These are phyloP conservation scores for Daldinia eschscholtzii DNA, from an alignment of 2,329 filamentous ascomycete genomes.

Conservation along the genomic window DNA sequence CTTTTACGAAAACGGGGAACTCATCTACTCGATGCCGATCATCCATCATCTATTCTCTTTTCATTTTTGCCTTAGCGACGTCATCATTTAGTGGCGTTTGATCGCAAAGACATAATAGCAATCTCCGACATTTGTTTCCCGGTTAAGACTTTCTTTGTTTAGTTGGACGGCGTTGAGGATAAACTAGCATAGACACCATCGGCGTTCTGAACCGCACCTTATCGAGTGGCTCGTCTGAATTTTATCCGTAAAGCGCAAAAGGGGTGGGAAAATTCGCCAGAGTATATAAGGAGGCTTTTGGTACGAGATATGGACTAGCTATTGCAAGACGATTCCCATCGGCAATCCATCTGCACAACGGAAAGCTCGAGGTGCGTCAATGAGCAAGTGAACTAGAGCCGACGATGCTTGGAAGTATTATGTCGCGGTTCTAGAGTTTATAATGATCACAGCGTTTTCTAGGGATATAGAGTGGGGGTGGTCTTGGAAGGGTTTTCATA, in stretches of 20 bases:
- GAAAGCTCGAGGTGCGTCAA: constrained; percentile 34
- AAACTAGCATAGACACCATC: constrained; percentile 54
- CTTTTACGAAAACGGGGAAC: constrained; percentile 24
- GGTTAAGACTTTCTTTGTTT: constrained; percentile 48
- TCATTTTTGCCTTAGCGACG: constrained; percentile 34
- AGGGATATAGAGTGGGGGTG: constrained; percentile 37
- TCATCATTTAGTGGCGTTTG: constrained; percentile 40
- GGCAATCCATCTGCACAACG: constrained; percentile 32
- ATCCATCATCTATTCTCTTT: constrained; percentile 37
- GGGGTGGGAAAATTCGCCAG: constrained; percentile 34
- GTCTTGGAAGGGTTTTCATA: constrained; percentile 29
- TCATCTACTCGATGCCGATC: constrained; percentile 36
- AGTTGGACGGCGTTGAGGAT: constrained; percentile 53
- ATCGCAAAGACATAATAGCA: constrained; percentile 48
- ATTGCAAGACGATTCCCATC: constrained; percentile 31
- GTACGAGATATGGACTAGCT: constrained; percentile 33
- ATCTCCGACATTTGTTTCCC: constrained; percentile 48
- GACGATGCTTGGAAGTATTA: constrained; percentile 28
- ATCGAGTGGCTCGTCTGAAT: constrained; percentile 48
- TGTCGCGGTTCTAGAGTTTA: constrained; percentile 34
- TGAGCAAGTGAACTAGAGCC: constrained; percentile 24
- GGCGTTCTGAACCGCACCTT: constrained; percentile 49
- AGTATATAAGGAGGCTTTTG: constrained; percentile 45
- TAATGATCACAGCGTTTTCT: constrained; percentile 38
- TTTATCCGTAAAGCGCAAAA: constrained; percentile 42